A percentile compares a stretch with the other conserved stretches of the same genome.
Evolutionary conservation across 2,329 filamentous ascomycete species (phyloP).

Genomic region (Phialemonium atrogriseum): DNA sequence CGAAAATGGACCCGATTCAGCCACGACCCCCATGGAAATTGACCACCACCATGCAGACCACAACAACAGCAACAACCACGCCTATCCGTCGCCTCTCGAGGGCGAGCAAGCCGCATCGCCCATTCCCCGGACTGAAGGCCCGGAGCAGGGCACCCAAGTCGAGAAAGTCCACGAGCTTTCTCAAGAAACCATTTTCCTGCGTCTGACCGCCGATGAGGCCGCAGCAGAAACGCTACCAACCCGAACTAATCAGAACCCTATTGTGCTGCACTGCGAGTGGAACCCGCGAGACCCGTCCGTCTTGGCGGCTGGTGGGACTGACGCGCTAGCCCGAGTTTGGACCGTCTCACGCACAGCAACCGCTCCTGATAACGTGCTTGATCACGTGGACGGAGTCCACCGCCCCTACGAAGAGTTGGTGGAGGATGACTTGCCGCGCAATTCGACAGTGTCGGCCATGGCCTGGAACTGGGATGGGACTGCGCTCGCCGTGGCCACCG

Average conservation of each 20-base stretch:
- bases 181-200: conserved; percentile 52
- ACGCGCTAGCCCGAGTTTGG: conserved; percentile 64
- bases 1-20: conserved; percentile 45
- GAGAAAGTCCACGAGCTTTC: conserved; percentile 55
- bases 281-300: conserved; percentile 56
- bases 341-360: conserved; percentile 49
- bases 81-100: conserved; percentile 57
- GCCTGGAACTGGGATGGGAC: conserved; percentile 52
- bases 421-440: conserved; percentile 42
- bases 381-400: conserved; percentile 35
- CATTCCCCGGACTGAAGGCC: conserved; percentile 48
- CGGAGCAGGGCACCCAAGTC: conserved; percentile 55
- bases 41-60: conserved; percentile 35
- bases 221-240: conserved; percentile 21
- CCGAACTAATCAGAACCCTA: conserved; percentile 41
- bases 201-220: conserved; percentile 36
- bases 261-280: conserved; percentile 62
- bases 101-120: conserved; percentile 46
- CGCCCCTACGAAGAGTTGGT: conserved; percentile 39
- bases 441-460: conserved; percentile 48
- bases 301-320: conserved; percentile 60
- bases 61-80: conserved; percentile 45
- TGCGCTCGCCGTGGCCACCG: conserved; percentile 49
- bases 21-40: conserved; percentile 52
- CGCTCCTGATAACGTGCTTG: conserved; percentile 32